phyloP scores from a whole-genome alignment of 148 eudicot genomes.

The Cornus kousa region DNA sequence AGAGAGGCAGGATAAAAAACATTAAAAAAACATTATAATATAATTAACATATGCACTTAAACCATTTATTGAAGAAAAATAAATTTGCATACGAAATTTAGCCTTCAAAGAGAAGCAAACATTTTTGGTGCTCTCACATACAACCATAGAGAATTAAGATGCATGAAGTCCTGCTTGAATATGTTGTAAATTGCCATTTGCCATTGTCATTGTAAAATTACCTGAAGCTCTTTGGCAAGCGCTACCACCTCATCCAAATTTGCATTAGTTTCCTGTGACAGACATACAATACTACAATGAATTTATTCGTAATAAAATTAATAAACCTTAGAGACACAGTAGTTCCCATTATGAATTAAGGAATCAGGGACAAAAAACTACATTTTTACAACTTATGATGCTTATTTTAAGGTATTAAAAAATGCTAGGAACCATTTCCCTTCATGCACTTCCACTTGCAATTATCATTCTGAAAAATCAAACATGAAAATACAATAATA shows the following conservation, averaged over 20 bases:
- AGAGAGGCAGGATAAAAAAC: background rate
- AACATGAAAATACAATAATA: background rate
- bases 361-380: background rate
- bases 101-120: background rate
- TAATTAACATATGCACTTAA: background rate
- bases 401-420: background rate
- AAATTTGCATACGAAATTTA: background rate
- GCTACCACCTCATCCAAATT: slow-evolving; percentile 92
- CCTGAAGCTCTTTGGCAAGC: slow-evolving; percentile 90
- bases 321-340: background rate
- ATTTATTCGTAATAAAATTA: background rate
- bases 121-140: background rate
- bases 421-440: background rate
- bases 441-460: background rate
- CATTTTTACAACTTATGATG: background rate
- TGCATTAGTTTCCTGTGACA: slow-evolving; percentile 74
- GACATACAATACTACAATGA: slow-evolving; percentile 3
- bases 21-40: background rate
- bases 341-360: background rate
- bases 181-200: background rate
- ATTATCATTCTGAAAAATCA: background rate
- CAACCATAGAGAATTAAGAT: background rate
- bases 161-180: background rate
- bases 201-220: slow-evolving; percentile 22
- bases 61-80: background rate